Base-by-base conservation (phyloP, 306 rosid genomes). In the Sicyos edulis region DNA sequence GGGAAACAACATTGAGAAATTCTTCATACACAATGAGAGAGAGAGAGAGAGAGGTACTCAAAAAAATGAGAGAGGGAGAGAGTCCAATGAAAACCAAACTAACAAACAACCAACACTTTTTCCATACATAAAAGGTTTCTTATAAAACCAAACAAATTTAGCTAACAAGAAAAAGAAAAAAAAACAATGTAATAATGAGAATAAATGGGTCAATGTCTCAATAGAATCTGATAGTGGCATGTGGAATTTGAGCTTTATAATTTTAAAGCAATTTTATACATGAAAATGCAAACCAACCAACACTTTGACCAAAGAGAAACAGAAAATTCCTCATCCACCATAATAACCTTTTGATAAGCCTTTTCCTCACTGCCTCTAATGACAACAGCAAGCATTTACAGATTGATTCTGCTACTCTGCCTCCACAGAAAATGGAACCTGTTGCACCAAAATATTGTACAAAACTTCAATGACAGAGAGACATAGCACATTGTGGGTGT, bases 221-320 rank as follows among this genome's bases (percentile, higher is more conserved):
- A 64, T 26, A 40, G 21, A 64, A 64, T 47, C 70, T 40, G 29
- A 64, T n/a, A 9, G 19, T 64, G 70, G 70, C 70, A 64, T 40
- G 70, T 17, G 70, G 22, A 64, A 37, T 17, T 64, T 42, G 29
- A 42, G 70, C 29, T 63, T 63, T 63, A 63, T 63, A 20, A 19
- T 63, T n/a, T n/a, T 1, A n/a, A 42, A 15, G 32, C 12, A 64
- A 53, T 19, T 64, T 64, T 32, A 64, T 64, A 64, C 70, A 64
- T 64, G 52, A 64, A 64, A 64, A 64, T 32, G 32, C 16, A 64
- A 63, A 64, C 53, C 53, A 64, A 64, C 70, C 70, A 64, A 64
- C 68, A 62, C 15, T 8, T 60, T 62, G 0, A 59, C 32, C 44
- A 59, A 59, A 14, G 68, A 14, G 32, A 16, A 60, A 37, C 51